Base-by-base conservation (phyloP, 495 filamentous ascomycete genomes). In the Penicillium flavigenum region DNA sequence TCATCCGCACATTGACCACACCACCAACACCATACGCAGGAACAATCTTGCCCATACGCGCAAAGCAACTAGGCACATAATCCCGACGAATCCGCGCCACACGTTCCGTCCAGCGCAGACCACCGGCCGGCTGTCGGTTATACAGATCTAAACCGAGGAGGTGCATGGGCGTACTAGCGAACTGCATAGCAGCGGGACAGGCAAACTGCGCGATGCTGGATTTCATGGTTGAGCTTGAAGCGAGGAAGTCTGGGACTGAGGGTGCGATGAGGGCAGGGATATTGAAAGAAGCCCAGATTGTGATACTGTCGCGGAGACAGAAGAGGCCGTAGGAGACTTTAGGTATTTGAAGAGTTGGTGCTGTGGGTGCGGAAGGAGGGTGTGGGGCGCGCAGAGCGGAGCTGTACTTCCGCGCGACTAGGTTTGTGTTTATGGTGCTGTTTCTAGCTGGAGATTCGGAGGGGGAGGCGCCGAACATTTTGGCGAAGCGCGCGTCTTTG, bases 21-120 rank as follows among this genome's bases (percentile, higher is more conserved):
- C 93, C 93, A 1, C 93, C 93, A 44, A 96, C 76, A 27, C 93
- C 93, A 81, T 96, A 97, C 17, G 93, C 93, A 47, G 94, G 93
- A 26, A 98, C 81, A 63, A 97, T 96, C 74, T 94, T 85, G 41
- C 88, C 89, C 77, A 97, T 89, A 48, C 94, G 78, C 61, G 93
- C 93, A 64, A 82, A 79, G 41, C 83, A 83, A 65, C 90, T 95
- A 9, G 87, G 79, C 24, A 79, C 76, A 81, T 92, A 97, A 66
- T 96, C 92, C 68, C 81, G 80, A 48, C 79, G 76, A 12, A 97
- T 85, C 46, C 83, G 81, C 16, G 72, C 61, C 73, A 79, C 79
- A 41, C 93, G 79, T 5, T 88, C 84, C 43, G 72, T 68, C 79
- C 80, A 85, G 4, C 61, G 66, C 17, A 82, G 63, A 17, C 74